phyloP scores from a whole-genome alignment of 768 basidiomycete species.

The Galerina marginata region DNA sequence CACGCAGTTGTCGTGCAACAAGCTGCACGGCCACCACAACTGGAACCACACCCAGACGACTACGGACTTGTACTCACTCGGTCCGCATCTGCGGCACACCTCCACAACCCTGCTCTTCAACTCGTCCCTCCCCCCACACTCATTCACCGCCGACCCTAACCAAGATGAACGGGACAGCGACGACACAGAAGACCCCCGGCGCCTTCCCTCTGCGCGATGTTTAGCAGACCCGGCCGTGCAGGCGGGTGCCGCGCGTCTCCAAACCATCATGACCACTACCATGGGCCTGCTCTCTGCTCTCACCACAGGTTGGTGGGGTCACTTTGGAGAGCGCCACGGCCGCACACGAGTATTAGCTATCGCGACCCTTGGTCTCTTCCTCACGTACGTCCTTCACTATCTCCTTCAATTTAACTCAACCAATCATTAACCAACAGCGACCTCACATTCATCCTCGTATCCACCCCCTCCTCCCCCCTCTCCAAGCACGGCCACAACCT shows the following conservation, averaged over 20 bases:
- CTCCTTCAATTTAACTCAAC: slow-evolving; percentile 8
- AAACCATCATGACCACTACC: slow-evolving; percentile 76
- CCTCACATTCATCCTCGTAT: slow-evolving; percentile 81
- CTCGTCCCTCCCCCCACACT: not conserved
- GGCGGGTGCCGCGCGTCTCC: slow-evolving; percentile 71
- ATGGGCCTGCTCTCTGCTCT: slow-evolving; percentile 84
- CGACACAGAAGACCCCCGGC: slow-evolving; percentile 40
- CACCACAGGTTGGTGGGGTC: slow-evolving; percentile 91
- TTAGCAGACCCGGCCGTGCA: slow-evolving; percentile 63
- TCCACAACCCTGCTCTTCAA: slow-evolving; percentile 15
- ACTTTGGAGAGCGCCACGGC: slow-evolving; percentile 79
- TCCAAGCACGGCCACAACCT: slow-evolving; percentile 75
- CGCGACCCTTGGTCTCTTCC: slow-evolving; percentile 62
- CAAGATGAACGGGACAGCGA: slow-evolving; percentile 28
- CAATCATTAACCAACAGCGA: slow-evolving; percentile 55
- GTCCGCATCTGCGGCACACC: slow-evolving; percentile 30
- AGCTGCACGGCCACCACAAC: slow-evolving; percentile 47
- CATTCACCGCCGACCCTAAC: slow-evolving; percentile 1
- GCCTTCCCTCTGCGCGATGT: slow-evolving; percentile 45
- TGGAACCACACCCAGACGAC: slow-evolving; percentile 44
- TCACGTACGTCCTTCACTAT: slow-evolving; percentile 35
- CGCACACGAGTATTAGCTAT: slow-evolving; percentile 79
- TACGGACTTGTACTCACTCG: slow-evolving; percentile 33
- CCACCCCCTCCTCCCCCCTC: slow-evolving; percentile 66
- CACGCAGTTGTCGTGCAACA: slow-evolving; percentile 77